phyloP scores from a whole-genome alignment of 1,284 basidiomycete species.

The Lignosus rhinocerotis region DNA sequence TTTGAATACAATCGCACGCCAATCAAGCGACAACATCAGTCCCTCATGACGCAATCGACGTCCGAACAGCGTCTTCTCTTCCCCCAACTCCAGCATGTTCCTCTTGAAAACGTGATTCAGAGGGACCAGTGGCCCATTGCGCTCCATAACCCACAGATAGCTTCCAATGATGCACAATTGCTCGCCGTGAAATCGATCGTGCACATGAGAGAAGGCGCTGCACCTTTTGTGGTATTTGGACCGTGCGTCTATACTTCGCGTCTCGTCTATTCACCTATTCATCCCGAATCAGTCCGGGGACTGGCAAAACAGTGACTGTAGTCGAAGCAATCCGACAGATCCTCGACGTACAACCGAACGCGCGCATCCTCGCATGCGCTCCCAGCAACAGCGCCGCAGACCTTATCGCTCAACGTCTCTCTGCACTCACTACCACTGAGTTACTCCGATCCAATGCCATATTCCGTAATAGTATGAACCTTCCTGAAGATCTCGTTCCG shows the following conservation, averaged over 20 bases:
- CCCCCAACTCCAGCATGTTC: conserved; percentile 37
- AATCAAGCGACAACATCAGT: conserved; percentile 56
- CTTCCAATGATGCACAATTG: conserved; percentile 50
- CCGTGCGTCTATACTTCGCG: conserved; percentile 45
- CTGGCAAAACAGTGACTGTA: conserved; percentile 69
- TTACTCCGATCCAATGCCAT: conserved; percentile 69
- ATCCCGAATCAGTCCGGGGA: conserved; percentile 49
- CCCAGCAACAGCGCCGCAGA: conserved; percentile 66
- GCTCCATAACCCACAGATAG: conserved; percentile 46
- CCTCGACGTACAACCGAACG: conserved; percentile 40
- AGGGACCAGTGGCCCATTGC: conserved; percentile 20
- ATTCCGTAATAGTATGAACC: conserved; percentile 46
- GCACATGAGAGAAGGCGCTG: conserved; percentile 42
- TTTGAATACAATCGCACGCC: conserved; percentile 59
- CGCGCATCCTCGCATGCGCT: conserved; percentile 62
- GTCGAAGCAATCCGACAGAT: conserved; percentile 67
- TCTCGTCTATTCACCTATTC: neutral
- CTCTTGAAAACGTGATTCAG: conserved; percentile 11
- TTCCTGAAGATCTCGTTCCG: conserved; percentile 43
- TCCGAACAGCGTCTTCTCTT: conserved; percentile 43
- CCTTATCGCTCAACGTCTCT: conserved; percentile 57
- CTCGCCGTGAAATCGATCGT: conserved; percentile 56
- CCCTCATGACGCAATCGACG: conserved; percentile 41
- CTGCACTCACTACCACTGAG: conserved; percentile 34
- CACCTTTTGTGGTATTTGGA: conserved; percentile 64